Evolutionary conservation across 768 basidiomycete species (phyloP).

Genomic region (Rhizopogon rudus): DNA sequence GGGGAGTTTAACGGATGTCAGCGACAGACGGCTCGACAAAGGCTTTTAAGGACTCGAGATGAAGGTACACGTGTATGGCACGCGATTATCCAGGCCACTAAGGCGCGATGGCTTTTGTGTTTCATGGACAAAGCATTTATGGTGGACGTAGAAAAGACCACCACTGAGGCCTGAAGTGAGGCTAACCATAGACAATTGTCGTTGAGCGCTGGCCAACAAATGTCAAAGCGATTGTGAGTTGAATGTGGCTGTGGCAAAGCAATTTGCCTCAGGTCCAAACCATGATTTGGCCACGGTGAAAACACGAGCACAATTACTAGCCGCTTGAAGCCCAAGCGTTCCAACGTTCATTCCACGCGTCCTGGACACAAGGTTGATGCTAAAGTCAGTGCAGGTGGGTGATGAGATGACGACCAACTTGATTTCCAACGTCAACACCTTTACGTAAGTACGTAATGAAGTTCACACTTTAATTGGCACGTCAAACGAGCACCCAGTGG

Average conservation of each 20-base stretch:
- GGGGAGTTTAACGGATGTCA: constrained; percentile 3
- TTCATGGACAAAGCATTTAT: constrained; percentile 6
- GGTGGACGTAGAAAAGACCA: constrained; percentile 3
- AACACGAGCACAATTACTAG: not conserved
- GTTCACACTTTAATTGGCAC: too few relatives aligned
- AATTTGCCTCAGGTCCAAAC: not conserved
- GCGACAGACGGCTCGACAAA: constrained; percentile 16
- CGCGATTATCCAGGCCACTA: constrained; percentile 23
- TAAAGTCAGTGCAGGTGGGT: too few relatives aligned
- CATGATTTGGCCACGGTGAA: not conserved
- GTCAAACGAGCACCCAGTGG: not conserved
- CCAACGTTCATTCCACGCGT: too few relatives aligned
- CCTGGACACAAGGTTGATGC: too few relatives aligned
- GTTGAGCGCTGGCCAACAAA: not conserved
- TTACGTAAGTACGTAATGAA: not conserved
- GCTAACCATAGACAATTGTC: not conserved
- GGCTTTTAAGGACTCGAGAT: constrained; percentile 27
- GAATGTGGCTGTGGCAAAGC: not conserved
- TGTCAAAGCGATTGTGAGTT: constrained; percentile 2
- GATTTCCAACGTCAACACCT: not conserved
- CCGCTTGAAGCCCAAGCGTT: too few relatives aligned
- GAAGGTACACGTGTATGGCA: constrained; percentile 27
- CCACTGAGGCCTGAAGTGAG: not conserved
- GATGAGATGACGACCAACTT: too few relatives aligned
- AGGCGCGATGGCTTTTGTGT: constrained; percentile 6